phyloP scores from a whole-genome alignment of 805 yeast species.

The Zygosaccharomyces gambellarensis region DNA sequence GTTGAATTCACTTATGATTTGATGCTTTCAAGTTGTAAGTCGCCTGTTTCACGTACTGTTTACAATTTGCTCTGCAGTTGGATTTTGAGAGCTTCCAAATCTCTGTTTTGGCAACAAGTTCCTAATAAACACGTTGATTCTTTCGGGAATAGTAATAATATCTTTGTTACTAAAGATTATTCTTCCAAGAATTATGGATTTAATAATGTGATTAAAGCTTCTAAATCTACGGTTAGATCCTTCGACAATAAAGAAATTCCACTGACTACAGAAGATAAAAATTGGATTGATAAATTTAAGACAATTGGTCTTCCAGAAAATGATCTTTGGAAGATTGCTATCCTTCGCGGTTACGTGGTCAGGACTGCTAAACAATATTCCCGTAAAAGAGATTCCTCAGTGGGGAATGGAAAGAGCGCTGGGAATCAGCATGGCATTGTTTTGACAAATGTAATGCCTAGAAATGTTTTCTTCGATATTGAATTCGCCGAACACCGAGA shows the following conservation, averaged over 20 bases:
- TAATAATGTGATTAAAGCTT: constrained; percentile 11
- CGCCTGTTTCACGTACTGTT: constrained; percentile 61
- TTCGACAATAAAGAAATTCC: constrained; percentile 45
- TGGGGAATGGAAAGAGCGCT: constrained; percentile 20
- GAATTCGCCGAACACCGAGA: constrained; percentile 17
- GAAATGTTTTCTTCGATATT: constrained; percentile 49
- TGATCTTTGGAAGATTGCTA: constrained; percentile 80
- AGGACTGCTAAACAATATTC: constrained; percentile 47
- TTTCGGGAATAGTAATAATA: constrained; percentile 39
- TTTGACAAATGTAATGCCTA: constrained; percentile 38
- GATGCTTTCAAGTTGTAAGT: constrained; percentile 60
- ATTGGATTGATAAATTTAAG: constrained; percentile 67
- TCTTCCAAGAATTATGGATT: constrained; percentile 29
- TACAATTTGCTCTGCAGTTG: constrained; percentile 63
- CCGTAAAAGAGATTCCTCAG: constrained; percentile 27
- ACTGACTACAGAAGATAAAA: constrained; percentile 59
- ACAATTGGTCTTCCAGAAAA: constrained; percentile 67
- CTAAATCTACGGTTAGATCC: constrained; percentile 31
- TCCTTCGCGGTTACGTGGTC: constrained; percentile 60
- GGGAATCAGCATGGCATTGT: constrained; percentile 11
- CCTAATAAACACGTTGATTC: constrained; percentile 37
- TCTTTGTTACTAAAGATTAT: constrained; percentile 29
- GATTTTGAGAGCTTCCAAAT: constrained; percentile 60
- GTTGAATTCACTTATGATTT: constrained; percentile 63
- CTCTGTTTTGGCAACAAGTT: constrained; percentile 74